Evolutionary conservation across 169 alveolate genomes (phyloP), one percentile per base, ranked within the genome.

Genomic region (Sarcocystis neurona): DNA sequence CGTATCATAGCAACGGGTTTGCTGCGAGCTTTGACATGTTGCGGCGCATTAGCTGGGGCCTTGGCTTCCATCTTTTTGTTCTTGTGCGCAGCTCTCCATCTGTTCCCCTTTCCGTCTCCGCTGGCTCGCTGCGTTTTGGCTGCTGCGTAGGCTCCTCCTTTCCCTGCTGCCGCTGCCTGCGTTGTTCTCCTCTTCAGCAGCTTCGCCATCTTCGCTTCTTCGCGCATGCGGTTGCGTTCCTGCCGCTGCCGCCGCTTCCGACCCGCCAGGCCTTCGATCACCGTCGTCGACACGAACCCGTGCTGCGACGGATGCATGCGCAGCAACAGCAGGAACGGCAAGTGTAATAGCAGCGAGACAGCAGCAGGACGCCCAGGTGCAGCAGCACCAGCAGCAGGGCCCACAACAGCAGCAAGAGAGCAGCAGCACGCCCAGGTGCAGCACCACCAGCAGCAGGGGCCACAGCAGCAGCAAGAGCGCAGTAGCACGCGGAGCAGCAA

Each of bases 191-290:
- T 68, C 15, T 10, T 18, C 46, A 4, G 8, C 44, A 18, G 37
- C 47, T 63, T 60, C 47, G 60, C 58, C 70, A 30, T 30, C 46
- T 34, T 15, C 44, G 72, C 74, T 39, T 84, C 89, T 20, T 84
- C 89, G 3, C 70, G 8, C 53, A 44, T 8, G n/a, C 87, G 70
- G 23, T 47, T 48, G 47, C 89, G 74, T 47, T 84, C 89, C 12
- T 82, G 32, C 79, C 82, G 82, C 47, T 72, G 53, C 37, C 89
- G 78, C 47, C 89, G 78, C 89, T 84, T 84, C 27, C 89, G 60
- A 27, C 89, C 89, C 32, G 89, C 89, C 30, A 84, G 66, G 2
- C 89, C 89, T 39, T 84, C 89, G 18, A 84, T 48, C 63, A 41
- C 80, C 37, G 60, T 60, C 48, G 53, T 72, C 39, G 66, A 23